Base-by-base conservation (phyloP, 768 basidiomycete genomes). In the Russula sp. region DNA sequence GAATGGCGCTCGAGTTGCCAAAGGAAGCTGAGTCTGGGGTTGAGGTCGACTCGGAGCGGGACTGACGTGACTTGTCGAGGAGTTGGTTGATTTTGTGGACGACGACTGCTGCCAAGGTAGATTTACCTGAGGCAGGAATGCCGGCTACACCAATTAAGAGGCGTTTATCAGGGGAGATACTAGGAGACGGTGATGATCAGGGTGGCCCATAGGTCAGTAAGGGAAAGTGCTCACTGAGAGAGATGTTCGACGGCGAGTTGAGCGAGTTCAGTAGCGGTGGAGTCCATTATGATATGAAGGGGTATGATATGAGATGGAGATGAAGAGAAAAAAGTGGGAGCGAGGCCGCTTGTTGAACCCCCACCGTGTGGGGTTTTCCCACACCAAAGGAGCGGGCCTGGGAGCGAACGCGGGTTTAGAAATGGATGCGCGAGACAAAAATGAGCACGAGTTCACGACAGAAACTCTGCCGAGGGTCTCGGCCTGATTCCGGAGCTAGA, bases 81-180 rank as follows among this genome's bases (percentile, higher is more conserved):
- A 81, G 67, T 0, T 69, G 58, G 68, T 92, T 90, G 63, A 82
- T 69, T 36, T 75, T 72, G 20, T 79, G 70, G 2, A 83, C 77
- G 43, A 96, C 70, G 7, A 81, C 77, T 58, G 75, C 74, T 13
- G 92, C 82, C 35, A 95, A 77, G 0, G 88, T 84, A 0, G 90
- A 87, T 76, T 97, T 97, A 18, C 94, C 93, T 0, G 88, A 88
- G 1, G 90, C 95, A 4, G 95, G 94, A 18, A 87, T 81, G 8
- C 90, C 90, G 41, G 84, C 76, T 60, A 92, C 79, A 39, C 87
- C 91, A 38, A 92, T 79, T 14, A 93, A 72, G 35, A 91, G 76
- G 35, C 90, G 82, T 0, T 65, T 36, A 61, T 53, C 1, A 65
- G 71, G 16, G 20, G 73, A 50, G 13, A 65, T 69, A 18, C 74